Evolutionary conservation across 495 filamentous ascomycete species (phyloP).

Genomic region (Pyrenopolyporus hunteri): DNA sequence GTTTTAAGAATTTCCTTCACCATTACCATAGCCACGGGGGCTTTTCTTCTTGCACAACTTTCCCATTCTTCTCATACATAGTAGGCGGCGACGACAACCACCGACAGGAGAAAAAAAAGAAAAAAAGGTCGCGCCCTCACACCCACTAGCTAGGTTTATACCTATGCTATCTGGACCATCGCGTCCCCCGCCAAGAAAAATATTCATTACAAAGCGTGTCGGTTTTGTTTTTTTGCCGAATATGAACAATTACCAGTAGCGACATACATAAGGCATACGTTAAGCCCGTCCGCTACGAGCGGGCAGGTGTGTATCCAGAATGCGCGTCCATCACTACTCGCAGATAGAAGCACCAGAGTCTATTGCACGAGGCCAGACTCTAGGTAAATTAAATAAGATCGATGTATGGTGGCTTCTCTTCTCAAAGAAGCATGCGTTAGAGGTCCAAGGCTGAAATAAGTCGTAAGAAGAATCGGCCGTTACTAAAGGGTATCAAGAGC

Average conservation of each 20-base stretch:
- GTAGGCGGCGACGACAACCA: not conserved
- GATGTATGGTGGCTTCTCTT: not conserved
- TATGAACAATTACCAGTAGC: constrained; percentile 10
- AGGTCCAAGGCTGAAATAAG: not conserved
- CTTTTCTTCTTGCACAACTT: constrained; percentile 18
- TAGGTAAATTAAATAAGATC: not conserved
- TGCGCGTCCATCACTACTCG: not conserved
- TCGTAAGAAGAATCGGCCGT: not conserved
- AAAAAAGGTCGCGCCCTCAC: constrained; percentile 1
- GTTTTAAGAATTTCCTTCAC: constrained; percentile 7
- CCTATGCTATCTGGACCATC: constrained; percentile 2
- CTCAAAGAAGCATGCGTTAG: not conserved
- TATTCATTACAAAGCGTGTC: constrained; percentile 37
- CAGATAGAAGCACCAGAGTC: not conserved
- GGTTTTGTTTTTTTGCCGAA: constrained; percentile 11
- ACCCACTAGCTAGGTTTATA: not conserved
- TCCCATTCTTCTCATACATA: constrained; percentile 19
- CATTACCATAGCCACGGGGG: constrained; percentile 5
- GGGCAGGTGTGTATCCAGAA: constrained; percentile 1
- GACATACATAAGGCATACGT: not conserved
- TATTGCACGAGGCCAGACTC: not conserved
- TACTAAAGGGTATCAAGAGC: constrained; percentile 10
- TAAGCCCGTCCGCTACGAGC: not conserved
- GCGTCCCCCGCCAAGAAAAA: not conserved
- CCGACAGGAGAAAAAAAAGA: not conserved